Evolutionary conservation across 768 basidiomycete genomes (phyloP), one percentile per base, ranked within the genome.

Genomic region (Boletus sensibilis): DNA sequence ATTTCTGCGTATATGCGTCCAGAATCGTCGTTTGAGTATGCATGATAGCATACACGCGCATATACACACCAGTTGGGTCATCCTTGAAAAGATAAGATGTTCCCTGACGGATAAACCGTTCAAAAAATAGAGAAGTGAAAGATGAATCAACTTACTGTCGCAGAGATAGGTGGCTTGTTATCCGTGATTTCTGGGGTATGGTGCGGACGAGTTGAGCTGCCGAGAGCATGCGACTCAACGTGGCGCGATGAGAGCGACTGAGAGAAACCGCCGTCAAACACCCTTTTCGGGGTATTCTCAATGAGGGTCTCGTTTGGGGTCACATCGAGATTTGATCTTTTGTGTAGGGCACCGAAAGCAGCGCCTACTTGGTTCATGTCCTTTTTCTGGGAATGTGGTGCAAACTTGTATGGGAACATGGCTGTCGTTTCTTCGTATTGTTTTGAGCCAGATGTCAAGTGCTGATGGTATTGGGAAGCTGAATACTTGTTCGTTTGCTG

Each of bases 41-140:
- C 18, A 31, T n/a, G 16, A 46, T 41, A 11, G 16, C 9, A 34
- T 42, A 4, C 18, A 31, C 23, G 47, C 56, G 64, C 59, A 65
- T 66, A 69, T 51, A 66, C 63, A 5, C 56, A 73, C 70, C 70
- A 27, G 48, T 42, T 46, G 53, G 45, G 10, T 64, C 61, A 8
- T 59, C 57, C 18, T 48, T 53, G 16, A 50, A 37, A 13, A 45
- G 50, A 51, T 46, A 56, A 9, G 58, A 31, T 18, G 46, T 18
- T 55, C 59, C 60, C 67, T 68, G 23, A 3, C 2, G 4, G 5
- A 16, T 4, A 34, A 48, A 33, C 5, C 3, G 18, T 42, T 57
- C n/a, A 37, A 37, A 29, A 31, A 31, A 21, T 5, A 21, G 9
- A 33, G 1, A 41, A n/a, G 39, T 4, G 1, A 14, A n/a, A 4